Conservation (phyloP, 2,329 filamentous ascomycete species). For the Colletotrichum sp. region DNA sequence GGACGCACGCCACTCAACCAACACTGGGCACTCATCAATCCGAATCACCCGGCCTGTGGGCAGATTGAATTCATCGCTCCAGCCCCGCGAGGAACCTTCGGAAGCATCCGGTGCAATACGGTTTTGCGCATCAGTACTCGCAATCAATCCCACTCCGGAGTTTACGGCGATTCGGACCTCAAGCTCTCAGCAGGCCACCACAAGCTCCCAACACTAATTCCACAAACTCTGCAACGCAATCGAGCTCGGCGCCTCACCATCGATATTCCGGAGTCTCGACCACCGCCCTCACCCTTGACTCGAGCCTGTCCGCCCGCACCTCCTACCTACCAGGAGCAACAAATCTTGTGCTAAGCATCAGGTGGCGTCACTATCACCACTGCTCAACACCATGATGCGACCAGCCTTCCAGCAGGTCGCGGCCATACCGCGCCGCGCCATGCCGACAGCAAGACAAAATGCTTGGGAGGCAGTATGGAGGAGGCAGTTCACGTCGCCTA, state of each 20-base stretch:
- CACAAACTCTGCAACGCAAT: background rate
- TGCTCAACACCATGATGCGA: slow-evolving; percentile 6
- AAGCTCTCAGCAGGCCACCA: slow-evolving; percentile 3
- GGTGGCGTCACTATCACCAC: background rate
- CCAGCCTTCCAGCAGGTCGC: slow-evolving; percentile 8
- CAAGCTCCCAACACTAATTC: background rate
- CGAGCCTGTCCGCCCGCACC: background rate
- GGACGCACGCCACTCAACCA: slow-evolving; percentile 7
- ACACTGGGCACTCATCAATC: background rate
- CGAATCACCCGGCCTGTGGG: background rate
- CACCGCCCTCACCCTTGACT: background rate
- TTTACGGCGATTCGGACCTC: slow-evolving; percentile 12
- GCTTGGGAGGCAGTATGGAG: slow-evolving; percentile 13
- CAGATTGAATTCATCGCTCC: background rate
- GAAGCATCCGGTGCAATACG: background rate
- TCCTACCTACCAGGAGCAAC: background rate
- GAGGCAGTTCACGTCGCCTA: background rate
- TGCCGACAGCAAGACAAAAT: slow-evolving; percentile 4
- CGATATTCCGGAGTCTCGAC: background rate
- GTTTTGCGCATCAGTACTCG: background rate
- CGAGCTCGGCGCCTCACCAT: background rate
- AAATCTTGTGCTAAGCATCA: background rate
- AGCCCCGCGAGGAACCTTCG: background rate
- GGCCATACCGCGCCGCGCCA: slow-evolving; percentile 1
- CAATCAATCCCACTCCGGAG: background rate